Evolutionary conservation across 371 early-diverging fungal species (phyloP), one percentile per base, ranked within the genome.

Genomic region (Basidiobolus heterosporus): DNA sequence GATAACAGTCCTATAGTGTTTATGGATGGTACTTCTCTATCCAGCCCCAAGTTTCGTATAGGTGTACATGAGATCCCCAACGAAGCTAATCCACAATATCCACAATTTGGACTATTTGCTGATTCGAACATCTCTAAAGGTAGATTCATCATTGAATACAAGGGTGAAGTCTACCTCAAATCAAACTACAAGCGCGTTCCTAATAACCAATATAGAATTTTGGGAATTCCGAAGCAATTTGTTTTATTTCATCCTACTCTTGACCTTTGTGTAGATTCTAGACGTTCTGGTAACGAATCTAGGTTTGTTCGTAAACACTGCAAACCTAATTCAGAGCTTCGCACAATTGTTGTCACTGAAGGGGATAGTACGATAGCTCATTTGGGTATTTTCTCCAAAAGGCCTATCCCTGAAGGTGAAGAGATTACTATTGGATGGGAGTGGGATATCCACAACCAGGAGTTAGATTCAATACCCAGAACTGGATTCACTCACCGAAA

Each of bases 391-490:
- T 84, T 82, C 65, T 64, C 87, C 16, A 62, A 64, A 18, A 60
- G 61, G 0, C 62, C 64, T 3, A 70, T 87, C 7, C 57, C 51
- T 24, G 60, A 66, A 20, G 81, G 78, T 15, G 72, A 83, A 45
- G 90, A 89, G 57, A 65, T 89, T 36, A 80, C 81, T 0, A 46
- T 82, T 7, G 75, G 70, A 3, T 85, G 83, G 82, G 61, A 70
- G 36, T 81, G 30, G 30, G 30, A 30, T 9, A 30, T 30, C 30
- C 3, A 30, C 30, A 30, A 30, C 30, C 30, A 30, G 9, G 30
- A 30, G 30, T 30, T 30, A 9, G 30, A 30, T 30, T 30, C 30
- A 3, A 30, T 30, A 30, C 30, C 30, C 30, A 30, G 30, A 9
- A 9, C 30, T 30, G 30, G 30, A 9, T 30, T 30, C 9, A 30